phyloP scores from a whole-genome alignment of 306 rosid genomes.

The Glycyrrhiza uralensis region DNA sequence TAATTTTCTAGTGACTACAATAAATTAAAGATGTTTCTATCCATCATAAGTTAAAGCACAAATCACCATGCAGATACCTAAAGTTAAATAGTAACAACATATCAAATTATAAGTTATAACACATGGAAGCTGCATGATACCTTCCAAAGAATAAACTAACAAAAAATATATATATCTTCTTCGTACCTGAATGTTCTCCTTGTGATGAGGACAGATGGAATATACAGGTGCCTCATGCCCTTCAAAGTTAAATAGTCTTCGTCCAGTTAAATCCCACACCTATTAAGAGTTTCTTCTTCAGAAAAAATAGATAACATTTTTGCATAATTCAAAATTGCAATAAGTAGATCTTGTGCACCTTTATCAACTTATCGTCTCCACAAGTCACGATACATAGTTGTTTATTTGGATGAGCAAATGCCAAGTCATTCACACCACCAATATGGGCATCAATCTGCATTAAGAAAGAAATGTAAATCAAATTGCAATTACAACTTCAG shows the following conservation, averaged over 20 bases:
- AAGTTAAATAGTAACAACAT: background rate
- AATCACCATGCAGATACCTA: background rate
- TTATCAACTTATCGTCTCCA: conserved; percentile 87
- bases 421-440: conserved; percentile 89
- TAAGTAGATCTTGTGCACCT: conserved; percentile 43
- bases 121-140: background rate
- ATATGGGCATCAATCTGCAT: conserved; percentile 77
- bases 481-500: conserved; percentile 25
- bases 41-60: background rate
- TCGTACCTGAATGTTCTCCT: conserved; percentile 75
- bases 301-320: conserved; percentile 19
- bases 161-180: background rate
- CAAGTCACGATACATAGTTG: conserved; percentile 79
- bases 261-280: conserved; percentile 86
- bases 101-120: conserved; percentile 12
- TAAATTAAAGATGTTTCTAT: background rate
- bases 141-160: background rate
- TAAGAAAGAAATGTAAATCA: conserved; percentile 22
- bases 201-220: conserved; percentile 92
- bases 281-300: conserved; percentile 38
- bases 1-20: background rate
- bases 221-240: conserved; percentile 88
- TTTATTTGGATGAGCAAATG: conserved; percentile 81
- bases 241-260: conserved; percentile 61
- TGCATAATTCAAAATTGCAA: conserved; percentile 9